Base-by-base conservation (phyloP, 2,329 filamentous ascomycete species). In the Cryphonectria nitschkei region DNA sequence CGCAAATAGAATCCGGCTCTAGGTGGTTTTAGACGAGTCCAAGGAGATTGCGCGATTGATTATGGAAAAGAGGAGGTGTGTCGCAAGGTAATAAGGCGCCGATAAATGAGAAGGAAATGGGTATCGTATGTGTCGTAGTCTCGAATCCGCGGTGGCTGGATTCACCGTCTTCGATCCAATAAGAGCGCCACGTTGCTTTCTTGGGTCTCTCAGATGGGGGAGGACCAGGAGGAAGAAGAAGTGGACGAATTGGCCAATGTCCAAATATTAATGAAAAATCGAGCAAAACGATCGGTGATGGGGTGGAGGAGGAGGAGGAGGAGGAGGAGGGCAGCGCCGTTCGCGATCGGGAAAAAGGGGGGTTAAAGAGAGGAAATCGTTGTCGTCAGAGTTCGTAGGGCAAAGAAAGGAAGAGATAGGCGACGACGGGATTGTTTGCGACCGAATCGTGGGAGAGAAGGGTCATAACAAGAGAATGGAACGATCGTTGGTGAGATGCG, bases 71-170 rank as follows among this genome's bases (percentile, higher is more conserved):
- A 63, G 32, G 19, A 39, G 52, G 60, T 50, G 63, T 61, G 29
- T 62, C 6, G 62, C 62, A 52, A 61, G 43, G 41, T 19, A 9
- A 41, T 34, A 62, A 19, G 26, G 54, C 43, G 63, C 64, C 16
- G 64, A n/a, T 52, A 19, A 39, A 68, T 61, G 61, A 56, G 22
- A 67, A 68, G 56, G 39, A 67, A 41, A 67, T 58, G 54, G 46
- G 37, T 66, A 39, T 68, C 69, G 66, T 56, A 63, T 65, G 26
- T 69, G 32, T 41, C 34, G 54, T 46, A 43, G 32, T 16, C 6
- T 50, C 63, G 52, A 66, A 66, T 66, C 60, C 64, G 62, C 34
- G 66, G 71, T 72, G 63, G 68, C 58, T 70, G 68, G 68, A 39
- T 46, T 56, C 34, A 56, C 61, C 50, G 52, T 68, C n/a, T 68